phyloP scores from a whole-genome alignment of 1,284 basidiomycete genomes.

The Tylopilus sp. region DNA sequence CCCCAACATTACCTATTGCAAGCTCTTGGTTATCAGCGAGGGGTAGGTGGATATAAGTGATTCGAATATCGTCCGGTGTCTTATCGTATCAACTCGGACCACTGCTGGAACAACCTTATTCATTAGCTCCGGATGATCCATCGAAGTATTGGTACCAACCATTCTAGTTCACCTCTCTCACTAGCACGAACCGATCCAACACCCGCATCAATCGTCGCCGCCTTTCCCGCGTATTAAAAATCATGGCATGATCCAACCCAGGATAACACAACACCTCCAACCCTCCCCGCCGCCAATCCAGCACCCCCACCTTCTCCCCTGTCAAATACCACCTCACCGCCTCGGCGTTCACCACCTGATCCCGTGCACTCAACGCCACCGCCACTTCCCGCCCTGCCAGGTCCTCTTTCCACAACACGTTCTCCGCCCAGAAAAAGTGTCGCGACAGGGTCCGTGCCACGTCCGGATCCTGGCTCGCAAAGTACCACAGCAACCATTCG shows the following conservation, averaged over 20 bases:
- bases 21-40: too few species aligned
- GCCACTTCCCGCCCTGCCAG: slow-evolving; percentile 48
- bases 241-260: slow-evolving; percentile 65
- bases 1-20: too few species aligned
- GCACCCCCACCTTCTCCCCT: slow-evolving; percentile 44
- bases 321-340: slow-evolving; percentile 66
- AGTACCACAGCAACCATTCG: slow-evolving; percentile 78
- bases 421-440: slow-evolving; percentile 75
- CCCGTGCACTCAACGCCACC: slow-evolving; percentile 62
- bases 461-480: slow-evolving; percentile 71
- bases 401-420: slow-evolving; percentile 70
- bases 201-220: slow-evolving; percentile 54
- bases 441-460: slow-evolving; percentile 66
- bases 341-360: slow-evolving; percentile 68
- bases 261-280: slow-evolving; percentile 66
- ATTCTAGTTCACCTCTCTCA: slow-evolving; percentile 1
- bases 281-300: slow-evolving; percentile 46
- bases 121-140: too few species aligned
- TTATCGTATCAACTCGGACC: too few species aligned
- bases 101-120: too few species aligned
- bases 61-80: too few species aligned
- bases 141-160: too few species aligned
- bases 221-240: slow-evolving; percentile 58
- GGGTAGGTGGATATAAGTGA: too few species aligned
- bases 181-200: slow-evolving; percentile 47